Conservation (phyloP, 768 basidiomycete species). For the Mycena olivaceomarginata region DNA sequence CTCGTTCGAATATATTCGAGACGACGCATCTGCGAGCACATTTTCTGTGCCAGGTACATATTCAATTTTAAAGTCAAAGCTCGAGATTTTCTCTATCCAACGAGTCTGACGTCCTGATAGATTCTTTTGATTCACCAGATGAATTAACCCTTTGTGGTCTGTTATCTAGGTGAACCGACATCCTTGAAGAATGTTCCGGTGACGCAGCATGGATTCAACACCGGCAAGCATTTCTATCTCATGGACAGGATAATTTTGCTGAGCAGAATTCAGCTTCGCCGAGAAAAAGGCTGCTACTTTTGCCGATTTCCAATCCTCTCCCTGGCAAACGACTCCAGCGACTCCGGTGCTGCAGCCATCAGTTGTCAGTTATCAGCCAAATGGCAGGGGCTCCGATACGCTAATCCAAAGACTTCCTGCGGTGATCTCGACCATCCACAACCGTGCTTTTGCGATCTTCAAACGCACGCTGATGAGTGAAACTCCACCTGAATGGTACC, state of each 20-base stretch:
- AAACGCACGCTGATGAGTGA: constrained; percentile 34
- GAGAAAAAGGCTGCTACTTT: constrained; percentile 41
- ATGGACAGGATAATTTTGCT: too few relatives aligned
- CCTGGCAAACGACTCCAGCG: constrained; percentile 46
- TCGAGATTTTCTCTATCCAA: constrained; percentile 35
- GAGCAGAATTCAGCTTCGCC: too few relatives aligned
- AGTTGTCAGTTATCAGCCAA: constrained; percentile 50
- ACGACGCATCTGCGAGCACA: constrained; percentile 30
- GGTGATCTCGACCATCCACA: constrained; percentile 42
- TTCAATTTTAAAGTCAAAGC: constrained; percentile 31
- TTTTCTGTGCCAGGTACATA: constrained; percentile 36
- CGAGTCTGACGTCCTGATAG: constrained; percentile 28
- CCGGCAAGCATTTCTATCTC: too few relatives aligned
- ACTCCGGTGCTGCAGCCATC: constrained; percentile 43
- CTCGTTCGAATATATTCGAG: too few relatives aligned
- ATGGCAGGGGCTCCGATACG: constrained; percentile 40
- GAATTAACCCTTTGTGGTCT: constrained; percentile 34
- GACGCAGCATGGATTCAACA: constrained; percentile 30
- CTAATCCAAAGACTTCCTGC: constrained; percentile 50
- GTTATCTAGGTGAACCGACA: constrained; percentile 26
- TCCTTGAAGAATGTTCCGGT: constrained; percentile 30
- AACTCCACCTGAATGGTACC: constrained; percentile 25
- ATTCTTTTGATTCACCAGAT: too few relatives aligned
- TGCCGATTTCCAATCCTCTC: constrained; percentile 38
- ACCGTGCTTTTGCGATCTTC: constrained; percentile 25